Conservation (phyloP, 106 monocot species). For the Xerophyta viscosa region DNA sequence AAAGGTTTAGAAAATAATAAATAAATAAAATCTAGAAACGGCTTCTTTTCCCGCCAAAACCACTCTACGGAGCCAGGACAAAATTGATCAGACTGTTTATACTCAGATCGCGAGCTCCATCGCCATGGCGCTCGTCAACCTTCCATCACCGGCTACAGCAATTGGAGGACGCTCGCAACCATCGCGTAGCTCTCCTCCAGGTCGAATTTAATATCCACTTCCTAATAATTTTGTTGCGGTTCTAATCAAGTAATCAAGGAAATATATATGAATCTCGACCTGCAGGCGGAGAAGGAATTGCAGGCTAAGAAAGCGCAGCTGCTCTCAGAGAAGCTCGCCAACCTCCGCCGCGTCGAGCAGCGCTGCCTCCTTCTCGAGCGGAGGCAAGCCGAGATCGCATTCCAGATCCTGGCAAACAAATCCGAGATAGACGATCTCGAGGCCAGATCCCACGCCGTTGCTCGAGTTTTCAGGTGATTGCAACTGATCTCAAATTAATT, state of each 20-base stretch:
- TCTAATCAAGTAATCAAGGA: not conserved
- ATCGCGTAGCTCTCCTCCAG: slow-evolving; percentile 29
- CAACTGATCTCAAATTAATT: not conserved
- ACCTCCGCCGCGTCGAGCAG: slow-evolving; percentile 18
- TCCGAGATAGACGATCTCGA: slow-evolving; percentile 24
- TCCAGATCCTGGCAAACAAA: slow-evolving; percentile 26
- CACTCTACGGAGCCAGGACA: too few species aligned
- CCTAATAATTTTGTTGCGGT: too few species aligned
- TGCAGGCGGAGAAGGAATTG: slow-evolving; percentile 27
- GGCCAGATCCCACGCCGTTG: slow-evolving; percentile 10
- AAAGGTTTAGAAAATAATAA: too few species aligned
- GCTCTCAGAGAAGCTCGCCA: slow-evolving; percentile 13
- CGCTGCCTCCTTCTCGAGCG: slow-evolving; percentile 29
- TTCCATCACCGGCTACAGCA: slow-evolving; percentile 34
- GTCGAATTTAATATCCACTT: slow-evolving; percentile 1
- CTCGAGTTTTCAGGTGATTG: slow-evolving; percentile 20
- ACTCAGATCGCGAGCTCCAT: too few species aligned
- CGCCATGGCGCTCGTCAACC: slow-evolving; percentile 27
- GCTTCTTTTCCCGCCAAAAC: too few species aligned
- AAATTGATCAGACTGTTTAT: too few species aligned
- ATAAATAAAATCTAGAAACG: too few species aligned
- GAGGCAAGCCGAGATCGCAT: slow-evolving; percentile 18
- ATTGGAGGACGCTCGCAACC: slow-evolving; percentile 26
- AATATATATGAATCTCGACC: not conserved
- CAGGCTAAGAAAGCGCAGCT: slow-evolving; percentile 19